Evolutionary conservation across 2,329 filamentous ascomycete species (phyloP), one percentile per base, ranked within the genome.

Genomic region (Scedosporium apiospermum): DNA sequence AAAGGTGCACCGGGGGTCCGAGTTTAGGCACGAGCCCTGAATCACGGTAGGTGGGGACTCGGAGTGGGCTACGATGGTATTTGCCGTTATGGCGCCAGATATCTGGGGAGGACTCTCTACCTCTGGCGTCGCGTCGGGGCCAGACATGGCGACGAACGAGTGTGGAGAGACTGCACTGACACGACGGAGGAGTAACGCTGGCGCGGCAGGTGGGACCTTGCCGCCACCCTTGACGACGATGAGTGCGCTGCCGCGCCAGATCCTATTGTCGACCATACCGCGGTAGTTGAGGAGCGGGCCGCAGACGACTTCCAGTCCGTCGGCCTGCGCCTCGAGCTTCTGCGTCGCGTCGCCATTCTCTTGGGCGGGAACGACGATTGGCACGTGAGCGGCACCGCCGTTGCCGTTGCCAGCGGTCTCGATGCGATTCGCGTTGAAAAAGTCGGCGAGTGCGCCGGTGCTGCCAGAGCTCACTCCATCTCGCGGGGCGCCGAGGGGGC

Each of bases 221-320:
- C 82, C 86, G 26, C 89, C 89, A 4, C 91, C 89, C 60, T 82
- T 86, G 16, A 88, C 89, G 61, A 97, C 91, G 59, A 97, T 78
- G 68, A 97, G 77, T 6, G 96, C 89, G 72, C 91, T 96, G 63
- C 93, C 93, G 68, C 90, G 80, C 93, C 93, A 98, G 49, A 75
- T 76, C 46, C 78, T 78, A 30, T 81, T 82, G 68, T 88, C 84
- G 66, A 88, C 85, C 84, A 89, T 92, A 69, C 84, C 83, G 66
- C 88, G 82, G 73, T 92, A 93, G 75, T 93, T 93, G 65, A 93
- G 76, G 66, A 93, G 76, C 21, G 90, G 90, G 0, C 90, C 90
- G 67, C 84, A 88, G 14, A 88, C 78, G 30, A 92, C 81, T 65
- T 89, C 84, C 69, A 77, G 81, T 57, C 80, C 81, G 58, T 83